These are phyloP conservation scores for Nothophaeocryptopus gaeumannii DNA, from an alignment of 2,329 filamentous ascomycete species.

Conservation along the genomic window DNA sequence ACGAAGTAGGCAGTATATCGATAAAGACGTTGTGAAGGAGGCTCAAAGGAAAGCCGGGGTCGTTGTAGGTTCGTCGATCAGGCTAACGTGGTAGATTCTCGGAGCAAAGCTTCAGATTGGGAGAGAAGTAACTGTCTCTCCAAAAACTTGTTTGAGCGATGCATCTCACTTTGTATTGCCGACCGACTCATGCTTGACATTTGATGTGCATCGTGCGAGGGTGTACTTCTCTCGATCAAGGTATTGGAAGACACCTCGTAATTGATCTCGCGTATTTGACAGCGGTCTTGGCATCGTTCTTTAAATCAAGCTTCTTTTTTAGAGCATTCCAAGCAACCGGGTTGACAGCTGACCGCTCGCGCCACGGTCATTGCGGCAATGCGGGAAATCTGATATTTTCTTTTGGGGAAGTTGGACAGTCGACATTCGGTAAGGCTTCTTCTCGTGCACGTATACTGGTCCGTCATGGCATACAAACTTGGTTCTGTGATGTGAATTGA, in stretches of 20 bases:
- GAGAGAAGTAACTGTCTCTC: no score
- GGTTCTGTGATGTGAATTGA: no score
- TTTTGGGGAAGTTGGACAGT: no score
- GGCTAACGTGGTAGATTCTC: constrained; percentile 5
- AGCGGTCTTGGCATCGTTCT: neutral
- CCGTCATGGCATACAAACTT: no score
- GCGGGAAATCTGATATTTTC: no score
- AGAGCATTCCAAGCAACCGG: constrained; percentile 5
- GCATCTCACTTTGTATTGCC: neutral
- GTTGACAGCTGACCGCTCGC: neutral
- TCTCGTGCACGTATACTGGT: no score
- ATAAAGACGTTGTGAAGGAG: neutral
- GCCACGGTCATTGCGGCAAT: no score
- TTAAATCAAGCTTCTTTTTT: constrained; percentile 17
- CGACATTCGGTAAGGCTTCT: no score
- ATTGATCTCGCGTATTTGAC: constrained; percentile 5
- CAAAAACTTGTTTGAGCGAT: no score
- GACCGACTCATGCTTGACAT: constrained; percentile 1
- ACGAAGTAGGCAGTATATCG: neutral
- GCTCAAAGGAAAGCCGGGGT: constrained; percentile 2
- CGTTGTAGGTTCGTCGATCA: constrained; percentile 13
- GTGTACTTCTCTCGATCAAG: no score
- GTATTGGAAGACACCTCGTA: no score
- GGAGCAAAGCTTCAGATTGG: constrained; percentile 1
- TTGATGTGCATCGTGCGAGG: constrained; percentile 1